Evolutionary conservation across 2,329 filamentous ascomycete genomes (phyloP).

Genomic region (Ascocoryne sarcoides): DNA sequence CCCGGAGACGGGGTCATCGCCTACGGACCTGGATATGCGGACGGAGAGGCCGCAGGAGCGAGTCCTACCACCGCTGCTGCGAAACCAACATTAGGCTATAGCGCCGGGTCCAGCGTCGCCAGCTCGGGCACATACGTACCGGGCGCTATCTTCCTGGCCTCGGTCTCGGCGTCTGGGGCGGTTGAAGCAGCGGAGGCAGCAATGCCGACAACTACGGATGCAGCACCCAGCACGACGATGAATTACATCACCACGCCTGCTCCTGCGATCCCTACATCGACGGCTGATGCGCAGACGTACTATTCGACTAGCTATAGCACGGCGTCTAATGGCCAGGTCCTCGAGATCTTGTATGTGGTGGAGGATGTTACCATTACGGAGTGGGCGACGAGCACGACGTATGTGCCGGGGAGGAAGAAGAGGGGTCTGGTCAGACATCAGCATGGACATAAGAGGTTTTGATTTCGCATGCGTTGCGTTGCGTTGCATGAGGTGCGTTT

Average conservation of each 20-base stretch:
- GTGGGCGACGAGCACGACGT: neutral
- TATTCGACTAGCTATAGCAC: conserved; percentile 42
- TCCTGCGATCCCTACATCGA: neutral
- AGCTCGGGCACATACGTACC: conserved; percentile 16
- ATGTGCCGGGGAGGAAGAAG: neutral
- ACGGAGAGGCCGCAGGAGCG: conserved; percentile 10
- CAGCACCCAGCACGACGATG: neutral
- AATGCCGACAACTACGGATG: neutral
- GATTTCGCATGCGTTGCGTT: too few relatives aligned
- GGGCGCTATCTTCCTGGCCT: conserved; percentile 28
- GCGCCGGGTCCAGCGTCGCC: conserved; percentile 16
- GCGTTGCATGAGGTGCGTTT: too few relatives aligned
- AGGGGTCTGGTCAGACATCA: too few relatives aligned
- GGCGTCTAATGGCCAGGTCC: conserved; percentile 42
- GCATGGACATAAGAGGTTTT: too few relatives aligned
- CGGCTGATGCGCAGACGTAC: conserved; percentile 18
- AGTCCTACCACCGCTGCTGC: conserved; percentile 11
- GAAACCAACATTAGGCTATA: conserved; percentile 23
- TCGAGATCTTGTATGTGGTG: conserved; percentile 50
- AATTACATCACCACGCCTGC: neutral
- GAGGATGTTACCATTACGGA: conserved; percentile 44
- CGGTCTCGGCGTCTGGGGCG: conserved; percentile 1
- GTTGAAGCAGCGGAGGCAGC: neutral
- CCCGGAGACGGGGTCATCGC: conserved; percentile 53
- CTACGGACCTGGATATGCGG: conserved; percentile 34